Evolutionary conservation across 441 rosid species (phyloP), one percentile per base, ranked within the genome.

Genomic region (Pelargonium cotyledonis): DNA sequence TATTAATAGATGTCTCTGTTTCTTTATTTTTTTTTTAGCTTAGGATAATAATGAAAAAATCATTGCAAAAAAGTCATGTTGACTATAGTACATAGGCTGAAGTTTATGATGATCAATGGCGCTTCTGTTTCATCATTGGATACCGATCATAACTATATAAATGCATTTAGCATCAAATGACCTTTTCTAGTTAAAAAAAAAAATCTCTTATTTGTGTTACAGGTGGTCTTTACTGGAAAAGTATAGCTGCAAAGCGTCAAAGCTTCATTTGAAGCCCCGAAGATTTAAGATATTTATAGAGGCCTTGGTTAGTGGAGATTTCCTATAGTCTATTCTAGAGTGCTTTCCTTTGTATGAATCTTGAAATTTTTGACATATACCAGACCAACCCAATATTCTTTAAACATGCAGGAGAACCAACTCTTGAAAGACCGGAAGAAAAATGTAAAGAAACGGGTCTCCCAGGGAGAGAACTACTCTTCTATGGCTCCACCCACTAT

Each of bases 221-320:
- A 95, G 99, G 99, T 95, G 99, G 98, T 90, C 99, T 77, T 84
- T 95, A 75, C 80, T 95, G 81, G 99, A 92, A 81, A 95, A 95
- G 79, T 89, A 95, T 79, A 95, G 97, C 79, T 95, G 97, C 81
- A 92, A 89, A 84, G 98, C 98, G 73, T 95, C 99, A 70, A 95
- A 95, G 80, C 98, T 95, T 85, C 99, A 95, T 79, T 76, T 91
- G 73, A 95, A 90, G 84, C 99, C 98, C 5, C 87, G 99, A 69
- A 85, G 98, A 77, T 92, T 90, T 75, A 95, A 95, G 84, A 79
- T 90, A 75, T 95, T 95, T 79, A 58, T 92, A 74, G 98, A 95
- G 78, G 92, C 98, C 68, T 83, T 95, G 98, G 99, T 95, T 73
- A 86, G 99, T 86, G 77, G 38, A 58, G 29, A 35, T 18, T 76